phyloP scores from a whole-genome alignment of 106 monocot species.

The Alisma plantagoaquatica region DNA sequence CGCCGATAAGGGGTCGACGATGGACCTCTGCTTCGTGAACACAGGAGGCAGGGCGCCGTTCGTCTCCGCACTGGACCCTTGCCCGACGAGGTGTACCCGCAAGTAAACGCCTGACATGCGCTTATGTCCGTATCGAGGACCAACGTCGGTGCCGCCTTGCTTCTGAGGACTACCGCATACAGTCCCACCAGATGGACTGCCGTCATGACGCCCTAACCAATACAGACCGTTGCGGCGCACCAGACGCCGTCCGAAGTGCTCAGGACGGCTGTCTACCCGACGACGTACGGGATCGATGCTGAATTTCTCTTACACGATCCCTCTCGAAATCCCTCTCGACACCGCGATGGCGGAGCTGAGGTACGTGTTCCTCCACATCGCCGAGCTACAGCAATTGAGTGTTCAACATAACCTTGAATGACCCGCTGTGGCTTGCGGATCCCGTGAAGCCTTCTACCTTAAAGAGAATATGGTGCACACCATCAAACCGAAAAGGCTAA shows the following conservation, averaged over 20 bases:
- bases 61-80: constrained; percentile 11
- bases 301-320: background rate
- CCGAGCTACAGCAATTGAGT: constrained; percentile 7
- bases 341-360: background rate
- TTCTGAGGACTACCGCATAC: background rate
- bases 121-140: background rate
- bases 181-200: background rate
- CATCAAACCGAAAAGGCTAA: no score
- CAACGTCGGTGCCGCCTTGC: background rate
- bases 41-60: constrained; percentile 5
- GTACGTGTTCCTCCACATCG: constrained; percentile 3
- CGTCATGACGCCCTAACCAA: background rate
- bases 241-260: background rate
- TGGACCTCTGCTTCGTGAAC: constrained; percentile 5
- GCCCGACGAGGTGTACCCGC: background rate
- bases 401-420: background rate
- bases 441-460: no score
- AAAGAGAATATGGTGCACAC: no score
- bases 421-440: no score
- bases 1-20: no score
- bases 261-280: background rate
- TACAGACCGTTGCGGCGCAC: background rate
- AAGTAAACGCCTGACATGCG: background rate
- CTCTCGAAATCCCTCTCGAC: no score
- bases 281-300: background rate